Base-by-base conservation (phyloP, 495 filamentous ascomycete genomes). In the Poronia punctata region DNA sequence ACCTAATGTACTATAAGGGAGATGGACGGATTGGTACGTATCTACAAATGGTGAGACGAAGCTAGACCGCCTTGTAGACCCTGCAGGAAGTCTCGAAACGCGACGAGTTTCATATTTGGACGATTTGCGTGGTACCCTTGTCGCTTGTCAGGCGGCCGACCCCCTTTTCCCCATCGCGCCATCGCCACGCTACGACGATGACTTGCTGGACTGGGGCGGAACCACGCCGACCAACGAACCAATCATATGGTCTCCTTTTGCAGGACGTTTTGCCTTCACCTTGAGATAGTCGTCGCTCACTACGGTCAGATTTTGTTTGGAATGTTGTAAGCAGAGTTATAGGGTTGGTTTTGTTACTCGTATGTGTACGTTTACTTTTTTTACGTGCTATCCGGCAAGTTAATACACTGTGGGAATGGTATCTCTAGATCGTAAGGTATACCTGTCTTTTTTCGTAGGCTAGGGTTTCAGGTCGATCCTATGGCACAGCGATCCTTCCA, bases 91-190 rank as follows among this genome's bases (percentile, higher is more conserved):
- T 43, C 46, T 56, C 52, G 55, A 58, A 58, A 58, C 55, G 47
- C 49, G 38, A 44, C 46, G 43, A 36, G 55, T 58, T 58, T 58
- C 55, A 58, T 37, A 46, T 55, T 51, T n/a, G n/a, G 52, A 44
- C 47, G 53, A 57, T 57, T 46, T 27, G 40, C 30, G 40, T 45
- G 34, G 34, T n/a, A 37, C 26, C 41, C 32, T 22, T 38, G 38
- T 48, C 31, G 35, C 46, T 37, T 20, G 25, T 29, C 41, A 51
- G 52, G 43, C 53, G 49, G 41, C 29, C 35, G 19, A 38, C 33
- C 43, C 50, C 48, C 31, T 47, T 22, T n/a, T n/a, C n/a, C n/a
- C n/a, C n/a, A n/a, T n/a, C n/a, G 41, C 30, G 29, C 35, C 38
- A 39, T 36, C 32, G 16, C 32, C 42, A 35, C 42, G 27, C 42